Base-by-base conservation (phyloP, 805 yeast genomes). In the Cyberlindnera petersonii region DNA sequence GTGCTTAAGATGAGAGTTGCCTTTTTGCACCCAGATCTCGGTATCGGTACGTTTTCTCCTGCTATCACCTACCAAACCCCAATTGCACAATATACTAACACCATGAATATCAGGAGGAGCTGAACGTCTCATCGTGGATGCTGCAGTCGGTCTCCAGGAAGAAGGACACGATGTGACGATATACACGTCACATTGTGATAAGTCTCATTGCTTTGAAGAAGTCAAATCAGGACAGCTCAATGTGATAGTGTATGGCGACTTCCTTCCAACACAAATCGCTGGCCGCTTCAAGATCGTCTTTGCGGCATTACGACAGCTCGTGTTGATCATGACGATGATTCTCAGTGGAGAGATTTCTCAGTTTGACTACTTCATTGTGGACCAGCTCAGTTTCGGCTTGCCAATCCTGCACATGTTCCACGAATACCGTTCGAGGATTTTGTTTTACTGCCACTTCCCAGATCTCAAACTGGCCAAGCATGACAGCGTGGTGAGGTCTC, bases 381-480 rank as follows among this genome's bases (percentile, higher is more conserved):
- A 93, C 63, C 97, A 91, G 60, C 70, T 93, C 40, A 79, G 96
- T 3, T 79, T 86, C 42, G 79, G 94, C 48, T 67, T 87, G 5
- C 98, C 98, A 6, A 47, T 89, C 13, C 51, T 93, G 16, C 78
- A 66, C 42, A 26, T 55, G 54, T 47, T 57, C 62, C 43, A 75
- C 60, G 57, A 68, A 64, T 46, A 46, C 38, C 39, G 60, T 7
- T 59, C 82, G 2, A 75, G 75, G 35, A 71, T 85, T 4, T 63
- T 93, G 36, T 93, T 91, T 57, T 93, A 93, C 61, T 89, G 98
- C 55, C 99, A 93, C 65, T 91, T 91, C 60, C 98, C 99, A 0
- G 99, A 93, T 60, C 82, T 83, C 55, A 67, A 82, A 34, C 65
- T 91, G 30, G 82, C 96, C 0, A 65, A 66, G 15, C 80, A 81